Evolutionary conservation across 306 rosid genomes (phyloP).

Genomic region (Dryas alaskensis): DNA sequence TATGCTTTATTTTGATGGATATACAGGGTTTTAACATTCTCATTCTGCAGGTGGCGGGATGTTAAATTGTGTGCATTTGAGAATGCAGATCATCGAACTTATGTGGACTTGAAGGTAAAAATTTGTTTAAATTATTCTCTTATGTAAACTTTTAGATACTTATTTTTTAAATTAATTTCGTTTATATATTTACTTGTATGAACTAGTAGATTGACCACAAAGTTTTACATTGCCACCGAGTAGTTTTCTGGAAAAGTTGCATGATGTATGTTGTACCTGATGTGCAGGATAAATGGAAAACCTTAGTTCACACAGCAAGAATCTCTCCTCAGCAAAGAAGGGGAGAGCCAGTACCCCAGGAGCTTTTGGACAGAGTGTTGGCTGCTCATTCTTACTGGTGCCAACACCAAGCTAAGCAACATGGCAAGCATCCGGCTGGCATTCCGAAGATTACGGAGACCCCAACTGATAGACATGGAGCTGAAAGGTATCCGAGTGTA

Average conservation of each 20-base stretch:
- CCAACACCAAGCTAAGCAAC: slow-evolving; percentile 69
- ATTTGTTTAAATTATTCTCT: background rate
- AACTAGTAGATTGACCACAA: background rate
- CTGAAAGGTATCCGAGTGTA: slow-evolving; percentile 38
- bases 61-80: slow-evolving; percentile 83
- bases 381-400: slow-evolving; percentile 86
- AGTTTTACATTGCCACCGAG: background rate
- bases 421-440: slow-evolving; percentile 49
- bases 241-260: background rate
- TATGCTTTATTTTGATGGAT: slow-evolving; percentile 6
- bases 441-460: slow-evolving; percentile 47
- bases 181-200: background rate
- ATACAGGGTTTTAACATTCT: slow-evolving; percentile 26
- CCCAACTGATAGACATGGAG: slow-evolving; percentile 36
- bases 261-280: slow-evolving; percentile 2
- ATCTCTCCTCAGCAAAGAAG: slow-evolving; percentile 91
- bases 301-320: slow-evolving; percentile 88
- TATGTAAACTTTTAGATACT: background rate
- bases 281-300: slow-evolving; percentile 92
- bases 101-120: slow-evolving; percentile 88
- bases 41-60: slow-evolving; percentile 84
- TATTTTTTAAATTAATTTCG: background rate
- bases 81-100: slow-evolving; percentile 90
- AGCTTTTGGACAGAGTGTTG: slow-evolving; percentile 77
- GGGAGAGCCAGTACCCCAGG: slow-evolving; percentile 93